A percentile compares a stretch with the other conserved stretches of the same genome.
These are phyloP conservation scores for Westerdykella ornata DNA, from an alignment of 2,329 filamentous ascomycete species.

Conservation along the genomic window DNA sequence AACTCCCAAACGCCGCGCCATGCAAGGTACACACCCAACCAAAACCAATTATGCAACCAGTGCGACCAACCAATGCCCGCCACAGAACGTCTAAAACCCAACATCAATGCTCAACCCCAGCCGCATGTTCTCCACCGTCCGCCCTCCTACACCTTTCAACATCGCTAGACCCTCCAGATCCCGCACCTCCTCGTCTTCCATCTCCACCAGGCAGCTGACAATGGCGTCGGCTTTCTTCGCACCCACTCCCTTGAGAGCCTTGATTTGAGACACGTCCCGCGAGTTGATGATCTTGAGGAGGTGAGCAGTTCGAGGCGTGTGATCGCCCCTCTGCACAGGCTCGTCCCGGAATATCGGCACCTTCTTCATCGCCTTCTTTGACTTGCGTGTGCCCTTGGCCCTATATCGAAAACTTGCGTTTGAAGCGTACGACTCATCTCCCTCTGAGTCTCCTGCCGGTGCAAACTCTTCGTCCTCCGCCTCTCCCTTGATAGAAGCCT, in stretches of 20 bases:
- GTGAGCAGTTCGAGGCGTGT: conserved; percentile 54
- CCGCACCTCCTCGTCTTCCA: conserved; percentile 39
- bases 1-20: not conserved
- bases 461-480: conserved; percentile 41
- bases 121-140: conserved; percentile 48
- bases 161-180: conserved; percentile 41
- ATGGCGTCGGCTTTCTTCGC: conserved; percentile 60
- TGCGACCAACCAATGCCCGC: not conserved
- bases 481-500: conserved; percentile 11
- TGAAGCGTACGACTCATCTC: conserved; percentile 35
- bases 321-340: conserved; percentile 11
- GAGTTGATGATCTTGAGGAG: conserved; percentile 69
- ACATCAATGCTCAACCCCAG: conserved; percentile 29
- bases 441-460: conserved; percentile 28
- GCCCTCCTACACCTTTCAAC: conserved; percentile 45
- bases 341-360: conserved; percentile 36
- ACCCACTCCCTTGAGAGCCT: conserved; percentile 62
- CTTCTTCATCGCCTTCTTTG: conserved; percentile 24
- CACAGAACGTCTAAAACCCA: conserved; percentile 17
- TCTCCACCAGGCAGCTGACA: conserved; percentile 43
- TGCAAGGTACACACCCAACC: conserved; percentile 1
- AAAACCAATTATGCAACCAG: conserved; percentile 1
- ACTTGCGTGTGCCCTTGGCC: conserved; percentile 32
- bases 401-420: conserved; percentile 35
- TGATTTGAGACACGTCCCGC: conserved; percentile 59